phyloP scores from a whole-genome alignment of 1,284 basidiomycete species.

The Polyporus tsugae region DNA sequence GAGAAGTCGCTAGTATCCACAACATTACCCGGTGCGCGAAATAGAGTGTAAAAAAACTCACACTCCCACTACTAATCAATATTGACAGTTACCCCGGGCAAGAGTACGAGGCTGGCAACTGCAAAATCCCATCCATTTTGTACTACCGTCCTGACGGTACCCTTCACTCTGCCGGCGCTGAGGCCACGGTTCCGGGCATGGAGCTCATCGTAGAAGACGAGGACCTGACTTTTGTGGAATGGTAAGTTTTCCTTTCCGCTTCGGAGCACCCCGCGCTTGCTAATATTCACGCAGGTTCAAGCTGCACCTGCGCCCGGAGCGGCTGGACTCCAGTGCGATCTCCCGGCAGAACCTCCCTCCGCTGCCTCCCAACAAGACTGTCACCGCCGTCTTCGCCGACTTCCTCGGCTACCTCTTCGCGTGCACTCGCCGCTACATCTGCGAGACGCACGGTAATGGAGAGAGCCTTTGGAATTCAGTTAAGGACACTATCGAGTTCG shows the following conservation, averaged over 20 bases:
- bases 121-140: slow-evolving; percentile 64
- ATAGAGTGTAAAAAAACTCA: not conserved
- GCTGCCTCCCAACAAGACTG: slow-evolving; percentile 56
- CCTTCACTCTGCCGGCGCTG: slow-evolving; percentile 59
- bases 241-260: slow-evolving; percentile 46
- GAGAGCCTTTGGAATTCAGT: slow-evolving; percentile 47
- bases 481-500: slow-evolving; percentile 43
- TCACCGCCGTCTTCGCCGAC: slow-evolving; percentile 58
- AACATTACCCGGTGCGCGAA: slow-evolving; percentile 50
- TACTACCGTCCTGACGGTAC: slow-evolving; percentile 58
- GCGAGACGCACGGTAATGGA: slow-evolving; percentile 56
- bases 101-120: slow-evolving; percentile 50
- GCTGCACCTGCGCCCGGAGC: slow-evolving; percentile 56
- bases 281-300: slow-evolving; percentile 58
- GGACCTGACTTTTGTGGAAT: slow-evolving; percentile 56
- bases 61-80: not conserved
- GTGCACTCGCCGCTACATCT: slow-evolving; percentile 55
- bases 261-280: not conserved
- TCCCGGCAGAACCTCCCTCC: slow-evolving; percentile 45
- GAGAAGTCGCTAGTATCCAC: slow-evolving; percentile 54
- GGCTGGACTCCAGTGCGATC: slow-evolving; percentile 40
- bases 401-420: slow-evolving; percentile 58
- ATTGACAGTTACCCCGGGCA: slow-evolving; percentile 51
- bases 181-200: slow-evolving; percentile 54
- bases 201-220: slow-evolving; percentile 54